Percentiles rank a stretch among this genome's conserved stretches.
These are phyloP conservation scores for Evernia prunastri DNA, from an alignment of 495 filamentous ascomycete genomes.

Conservation along the genomic window DNA sequence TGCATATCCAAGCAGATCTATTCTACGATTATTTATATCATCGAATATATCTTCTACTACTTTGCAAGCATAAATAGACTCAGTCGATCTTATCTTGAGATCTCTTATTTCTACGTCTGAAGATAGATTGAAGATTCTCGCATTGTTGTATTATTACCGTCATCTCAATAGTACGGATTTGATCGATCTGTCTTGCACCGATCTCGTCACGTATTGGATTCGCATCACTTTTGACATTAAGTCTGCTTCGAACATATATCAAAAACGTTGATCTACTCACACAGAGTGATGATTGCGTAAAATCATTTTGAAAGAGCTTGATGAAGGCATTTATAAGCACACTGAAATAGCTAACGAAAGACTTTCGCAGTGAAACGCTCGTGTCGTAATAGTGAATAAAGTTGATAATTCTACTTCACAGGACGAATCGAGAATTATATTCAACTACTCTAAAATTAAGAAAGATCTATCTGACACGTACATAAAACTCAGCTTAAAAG, in stretches of 20 bases:
- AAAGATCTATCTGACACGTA: background rate
- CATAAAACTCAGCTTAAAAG: background rate
- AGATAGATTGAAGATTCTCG: background rate
- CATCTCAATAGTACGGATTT: background rate
- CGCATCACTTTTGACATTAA: background rate
- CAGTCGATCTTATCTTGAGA: too few relatives aligned
- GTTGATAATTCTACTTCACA: background rate
- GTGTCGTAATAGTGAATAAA: background rate
- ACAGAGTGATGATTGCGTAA: background rate
- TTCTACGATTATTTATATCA: too few relatives aligned
- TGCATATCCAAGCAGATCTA: too few relatives aligned
- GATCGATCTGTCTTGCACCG: background rate
- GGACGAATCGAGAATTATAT: background rate
- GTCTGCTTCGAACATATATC: background rate
- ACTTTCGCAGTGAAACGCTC: background rate
- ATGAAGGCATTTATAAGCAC: background rate
- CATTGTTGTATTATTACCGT: background rate
- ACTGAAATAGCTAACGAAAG: background rate
- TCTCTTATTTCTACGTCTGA: too few relatives aligned
- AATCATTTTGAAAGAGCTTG: background rate
- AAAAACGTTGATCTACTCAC: background rate
- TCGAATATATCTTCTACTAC: too few relatives aligned
- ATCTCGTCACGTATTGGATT: background rate
- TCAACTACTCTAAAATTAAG: background rate
- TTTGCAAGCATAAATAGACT: too few relatives aligned